Conservation (phyloP, 164 flowering plant species). For the Stephania yunnanensis region DNA sequence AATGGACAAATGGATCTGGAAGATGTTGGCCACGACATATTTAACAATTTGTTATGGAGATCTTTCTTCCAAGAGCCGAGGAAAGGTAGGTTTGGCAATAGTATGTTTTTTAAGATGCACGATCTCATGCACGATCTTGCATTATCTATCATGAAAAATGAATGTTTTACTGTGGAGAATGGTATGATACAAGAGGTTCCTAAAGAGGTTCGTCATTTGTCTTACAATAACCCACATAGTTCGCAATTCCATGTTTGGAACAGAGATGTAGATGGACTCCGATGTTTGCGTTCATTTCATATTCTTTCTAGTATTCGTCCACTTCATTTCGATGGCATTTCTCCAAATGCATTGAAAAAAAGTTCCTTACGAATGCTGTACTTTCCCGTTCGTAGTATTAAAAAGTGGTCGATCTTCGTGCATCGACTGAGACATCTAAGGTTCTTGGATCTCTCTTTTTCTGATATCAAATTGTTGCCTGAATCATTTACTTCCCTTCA, state of each 20-base stretch:
- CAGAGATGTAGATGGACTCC: not conserved
- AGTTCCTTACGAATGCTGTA: not conserved
- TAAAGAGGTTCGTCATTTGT: not conserved
- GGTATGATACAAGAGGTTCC: not conserved
- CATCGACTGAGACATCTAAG: not conserved
- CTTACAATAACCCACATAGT: not conserved
- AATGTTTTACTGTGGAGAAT: not conserved
- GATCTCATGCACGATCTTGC: constrained; percentile 4
- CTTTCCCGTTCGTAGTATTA: not conserved
- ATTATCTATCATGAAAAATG: not conserved
- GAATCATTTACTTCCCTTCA: not conserved
- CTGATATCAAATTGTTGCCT: too few relatives aligned
- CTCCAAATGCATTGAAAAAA: not conserved
- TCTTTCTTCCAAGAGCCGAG: constrained; percentile 4
- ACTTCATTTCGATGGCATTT: not conserved
- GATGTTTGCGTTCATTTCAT: not conserved
- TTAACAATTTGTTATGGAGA: not conserved
- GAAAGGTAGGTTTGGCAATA: not conserved
- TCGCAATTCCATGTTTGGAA: not conserved
- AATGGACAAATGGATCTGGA: too few relatives aligned
- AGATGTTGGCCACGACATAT: not conserved
- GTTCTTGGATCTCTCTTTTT: not conserved
- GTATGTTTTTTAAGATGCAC: not conserved
- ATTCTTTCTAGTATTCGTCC: not conserved
- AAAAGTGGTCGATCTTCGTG: not conserved